Evolutionary conservation across 495 filamentous ascomycete species (phyloP).

Genomic region (Hypoxylon fragiforme): DNA sequence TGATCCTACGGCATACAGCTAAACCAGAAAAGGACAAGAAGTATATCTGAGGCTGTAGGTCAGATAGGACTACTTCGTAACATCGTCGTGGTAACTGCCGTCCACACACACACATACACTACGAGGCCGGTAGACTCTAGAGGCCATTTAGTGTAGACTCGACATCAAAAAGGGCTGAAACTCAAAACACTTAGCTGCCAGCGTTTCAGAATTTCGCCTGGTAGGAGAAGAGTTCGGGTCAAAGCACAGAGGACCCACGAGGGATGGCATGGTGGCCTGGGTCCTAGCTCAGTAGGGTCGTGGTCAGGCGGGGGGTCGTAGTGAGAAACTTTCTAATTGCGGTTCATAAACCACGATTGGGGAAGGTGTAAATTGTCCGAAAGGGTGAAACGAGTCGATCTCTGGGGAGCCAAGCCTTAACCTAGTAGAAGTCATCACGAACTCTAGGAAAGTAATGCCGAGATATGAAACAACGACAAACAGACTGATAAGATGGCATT

Average conservation of each 20-base stretch:
- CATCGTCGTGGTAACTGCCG: conserved; percentile 7
- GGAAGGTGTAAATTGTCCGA: conserved; percentile 36
- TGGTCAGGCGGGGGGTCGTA: conserved; percentile 22
- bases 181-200: conserved; percentile 28
- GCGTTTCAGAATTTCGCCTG: conserved; percentile 27
- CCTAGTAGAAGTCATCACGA: conserved; percentile 23
- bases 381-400: conserved; percentile 32
- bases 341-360: conserved; percentile 26
- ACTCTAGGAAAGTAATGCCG: conserved; percentile 28
- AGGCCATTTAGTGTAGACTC: conserved; percentile 2
- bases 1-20: conserved; percentile 5
- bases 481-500: conserved; percentile 7
- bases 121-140: too few relatives aligned
- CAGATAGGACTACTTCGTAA: conserved; percentile 17
- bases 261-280: conserved; percentile 18
- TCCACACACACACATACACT: neutral
- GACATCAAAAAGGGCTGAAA: conserved; percentile 30
- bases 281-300: too few relatives aligned
- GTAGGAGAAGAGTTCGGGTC: conserved; percentile 11
- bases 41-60: conserved; percentile 1
- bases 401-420: conserved; percentile 31
- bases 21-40: conserved; percentile 13
- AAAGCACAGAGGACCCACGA: conserved; percentile 25
- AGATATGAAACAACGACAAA: conserved; percentile 31
- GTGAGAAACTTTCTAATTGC: conserved; percentile 20